Evolutionary conservation across 2,329 filamentous ascomycete genomes (phyloP).

Genomic region (Bertia moriformis): DNA sequence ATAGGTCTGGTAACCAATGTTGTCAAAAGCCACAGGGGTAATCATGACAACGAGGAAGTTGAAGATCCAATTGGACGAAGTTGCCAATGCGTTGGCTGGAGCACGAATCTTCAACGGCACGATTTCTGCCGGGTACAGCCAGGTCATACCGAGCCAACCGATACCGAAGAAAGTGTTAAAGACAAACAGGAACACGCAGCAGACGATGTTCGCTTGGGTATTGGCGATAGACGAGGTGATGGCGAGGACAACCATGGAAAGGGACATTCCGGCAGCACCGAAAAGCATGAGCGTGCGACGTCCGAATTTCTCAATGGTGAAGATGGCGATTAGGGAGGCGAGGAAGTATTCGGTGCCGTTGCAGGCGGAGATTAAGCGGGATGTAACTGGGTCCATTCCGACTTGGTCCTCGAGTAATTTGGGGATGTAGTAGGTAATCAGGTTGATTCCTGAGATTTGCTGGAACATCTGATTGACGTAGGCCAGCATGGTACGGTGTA

Average conservation of each 20-base stretch:
- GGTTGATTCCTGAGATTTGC: slow-evolving; percentile 27
- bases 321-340: slow-evolving; percentile 42
- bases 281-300: slow-evolving; percentile 61
- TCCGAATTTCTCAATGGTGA: slow-evolving; percentile 51
- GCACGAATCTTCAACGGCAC: slow-evolving; percentile 34
- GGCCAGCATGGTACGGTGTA: slow-evolving; percentile 35
- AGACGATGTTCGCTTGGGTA: slow-evolving; percentile 11
- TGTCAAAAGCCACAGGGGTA: slow-evolving; percentile 40
- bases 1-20: slow-evolving; percentile 45
- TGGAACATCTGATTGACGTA: slow-evolving; percentile 34
- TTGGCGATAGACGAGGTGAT: slow-evolving; percentile 1
- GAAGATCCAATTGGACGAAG: slow-evolving; percentile 44
- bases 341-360: slow-evolving; percentile 33
- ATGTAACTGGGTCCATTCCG: slow-evolving; percentile 34
- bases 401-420: slow-evolving; percentile 30
- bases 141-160: slow-evolving; percentile 38
- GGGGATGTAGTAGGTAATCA: slow-evolving; percentile 29
- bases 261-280: slow-evolving; percentile 46
- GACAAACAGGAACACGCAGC: slow-evolving; percentile 27
- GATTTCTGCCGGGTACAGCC: slow-evolving; percentile 44
- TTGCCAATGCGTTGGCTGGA: slow-evolving; percentile 39
- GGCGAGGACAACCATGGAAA: slow-evolving; percentile 50
- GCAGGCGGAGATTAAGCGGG: slow-evolving; percentile 40
- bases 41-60: slow-evolving; percentile 52
- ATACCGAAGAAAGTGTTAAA: slow-evolving; percentile 37